Evolutionary conservation across 352 stramenopile species (phyloP).

Genomic region (Globisporangium viniferum): DNA sequence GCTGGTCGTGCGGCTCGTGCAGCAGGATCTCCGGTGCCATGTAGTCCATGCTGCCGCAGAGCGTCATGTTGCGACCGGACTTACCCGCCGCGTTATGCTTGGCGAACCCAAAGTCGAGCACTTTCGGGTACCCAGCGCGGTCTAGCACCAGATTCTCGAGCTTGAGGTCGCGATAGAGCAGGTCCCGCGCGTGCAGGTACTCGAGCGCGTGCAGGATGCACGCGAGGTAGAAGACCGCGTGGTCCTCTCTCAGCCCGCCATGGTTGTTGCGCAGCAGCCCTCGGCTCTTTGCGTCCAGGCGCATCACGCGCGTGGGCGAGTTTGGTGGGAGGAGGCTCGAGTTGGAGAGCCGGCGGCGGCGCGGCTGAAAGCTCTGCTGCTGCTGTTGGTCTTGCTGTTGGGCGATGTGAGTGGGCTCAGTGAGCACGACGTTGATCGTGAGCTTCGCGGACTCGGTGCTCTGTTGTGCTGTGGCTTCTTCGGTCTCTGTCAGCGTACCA

Average conservation of each 20-base stretch:
- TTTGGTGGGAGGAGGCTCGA: neutral
- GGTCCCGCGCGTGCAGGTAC: conserved; percentile 65
- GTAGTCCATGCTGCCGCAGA: conserved; percentile 83
- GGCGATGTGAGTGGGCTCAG: neutral
- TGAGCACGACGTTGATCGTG: neutral
- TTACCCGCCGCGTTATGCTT: conserved; percentile 50
- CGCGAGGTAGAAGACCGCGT: conserved; percentile 87
- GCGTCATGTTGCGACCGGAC: conserved; percentile 55
- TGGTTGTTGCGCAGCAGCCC: conserved; percentile 43
- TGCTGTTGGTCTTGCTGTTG: neutral
- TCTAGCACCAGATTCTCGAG: conserved; percentile 89
- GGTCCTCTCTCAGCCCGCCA: conserved; percentile 48
- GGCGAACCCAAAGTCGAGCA: conserved; percentile 79
- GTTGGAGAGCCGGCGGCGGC: neutral
- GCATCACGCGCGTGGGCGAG: conserved; percentile 7
- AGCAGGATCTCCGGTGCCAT: conserved; percentile 79
- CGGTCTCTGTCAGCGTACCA: neutral
- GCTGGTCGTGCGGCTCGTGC: conserved; percentile 56
- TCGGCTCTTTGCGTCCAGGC: conserved; percentile 29
- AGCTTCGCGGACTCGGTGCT: neutral
- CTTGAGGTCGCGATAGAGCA: conserved; percentile 90
- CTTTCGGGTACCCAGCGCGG: conserved; percentile 82
- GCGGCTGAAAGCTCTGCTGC: neutral
- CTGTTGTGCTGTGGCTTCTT: neutral
- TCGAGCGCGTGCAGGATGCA: conserved; percentile 82